Evolutionary conservation across 371 early-diverging fungal species (phyloP).

Genomic region (Encephalitozoon cuniculi): DNA sequence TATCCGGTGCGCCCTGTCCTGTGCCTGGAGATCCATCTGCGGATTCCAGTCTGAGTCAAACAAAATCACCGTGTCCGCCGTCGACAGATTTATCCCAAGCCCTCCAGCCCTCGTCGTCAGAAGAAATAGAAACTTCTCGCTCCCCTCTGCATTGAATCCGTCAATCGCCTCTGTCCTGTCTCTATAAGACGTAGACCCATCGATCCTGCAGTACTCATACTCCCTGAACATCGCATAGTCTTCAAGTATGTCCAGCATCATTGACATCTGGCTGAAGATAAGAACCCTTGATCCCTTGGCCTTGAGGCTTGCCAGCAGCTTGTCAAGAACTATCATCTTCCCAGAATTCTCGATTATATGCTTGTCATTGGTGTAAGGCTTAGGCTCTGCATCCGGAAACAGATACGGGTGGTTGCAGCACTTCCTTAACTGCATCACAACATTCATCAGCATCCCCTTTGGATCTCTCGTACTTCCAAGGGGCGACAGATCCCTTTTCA

Average conservation of each 20-base stretch:
- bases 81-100: slow-evolving; percentile 90
- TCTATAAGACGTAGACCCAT: slow-evolving; percentile 84
- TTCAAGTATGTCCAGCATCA: slow-evolving; percentile 91
- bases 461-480: slow-evolving; percentile 65
- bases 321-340: slow-evolving; percentile 91
- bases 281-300: slow-evolving; percentile 84
- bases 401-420: slow-evolving; percentile 94
- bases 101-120: slow-evolving; percentile 77
- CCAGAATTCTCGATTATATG: slow-evolving; percentile 90
- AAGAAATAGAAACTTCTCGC: slow-evolving; percentile 78
- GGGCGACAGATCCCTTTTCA: slow-evolving; percentile 84
- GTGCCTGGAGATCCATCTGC: slow-evolving; percentile 95
- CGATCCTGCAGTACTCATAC: slow-evolving; percentile 86
- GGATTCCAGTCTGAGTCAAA: slow-evolving; percentile 99
- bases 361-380: slow-evolving; percentile 77
- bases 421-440: slow-evolving; percentile 98
- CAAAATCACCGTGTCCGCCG: slow-evolving; percentile 97
- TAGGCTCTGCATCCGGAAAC: slow-evolving; percentile 74
- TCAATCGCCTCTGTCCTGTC: slow-evolving; percentile 82
- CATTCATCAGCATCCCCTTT: slow-evolving; percentile 80
- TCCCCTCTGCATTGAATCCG: slow-evolving; percentile 78
- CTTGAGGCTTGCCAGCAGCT: slow-evolving; percentile 71
- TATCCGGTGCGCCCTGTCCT: slow-evolving; percentile 98
- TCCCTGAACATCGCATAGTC: slow-evolving; percentile 81
- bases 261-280: slow-evolving; percentile 94